Percentiles rank a stretch among this genome's conserved stretches.
These are phyloP conservation scores for Pseudocercospora fijiensis DNA, from an alignment of 2,329 filamentous ascomycete species.

Conservation along the genomic window DNA sequence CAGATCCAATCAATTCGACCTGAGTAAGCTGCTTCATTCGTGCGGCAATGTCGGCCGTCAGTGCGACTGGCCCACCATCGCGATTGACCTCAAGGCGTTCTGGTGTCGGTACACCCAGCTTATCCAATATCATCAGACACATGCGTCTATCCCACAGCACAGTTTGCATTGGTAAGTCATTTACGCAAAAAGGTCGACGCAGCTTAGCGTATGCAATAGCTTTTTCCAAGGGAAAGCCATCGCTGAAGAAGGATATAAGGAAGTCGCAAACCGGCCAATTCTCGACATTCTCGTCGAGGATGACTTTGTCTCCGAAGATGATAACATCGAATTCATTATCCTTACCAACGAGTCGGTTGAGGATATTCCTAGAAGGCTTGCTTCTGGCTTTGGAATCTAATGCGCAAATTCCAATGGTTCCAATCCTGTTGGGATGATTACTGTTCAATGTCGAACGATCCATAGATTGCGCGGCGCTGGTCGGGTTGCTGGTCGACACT, in stretches of 20 bases:
- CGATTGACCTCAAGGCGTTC: constrained; percentile 85
- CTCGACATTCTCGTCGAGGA: constrained; percentile 92
- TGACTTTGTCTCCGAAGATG: constrained; percentile 98
- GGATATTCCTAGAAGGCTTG: constrained; percentile 93
- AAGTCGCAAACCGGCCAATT: constrained; percentile 98
- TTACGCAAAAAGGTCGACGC: constrained; percentile 94
- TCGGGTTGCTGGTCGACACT: constrained; percentile 78
- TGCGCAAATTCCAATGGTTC: constrained; percentile 87
- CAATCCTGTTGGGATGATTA: constrained; percentile 54
- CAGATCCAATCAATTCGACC: constrained; percentile 68
- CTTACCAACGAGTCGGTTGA: constrained; percentile 86
- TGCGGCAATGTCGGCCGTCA: constrained; percentile 75
- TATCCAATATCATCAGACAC: constrained; percentile 83
- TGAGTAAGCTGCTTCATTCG: constrained; percentile 79
- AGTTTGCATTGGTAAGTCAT: constrained; percentile 96
- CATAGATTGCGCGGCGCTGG: constrained; percentile 75
- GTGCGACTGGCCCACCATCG: constrained; percentile 79
- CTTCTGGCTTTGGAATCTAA: constrained; percentile 93
- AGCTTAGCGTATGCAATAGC: constrained; percentile 93
- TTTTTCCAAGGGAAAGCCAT: constrained; percentile 94
- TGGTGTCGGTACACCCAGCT: constrained; percentile 85
- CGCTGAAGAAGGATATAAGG: constrained; percentile 96
- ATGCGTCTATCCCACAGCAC: constrained; percentile 93
- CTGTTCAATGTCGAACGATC: constrained; percentile 60
- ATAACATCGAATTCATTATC: constrained; percentile 94